These are phyloP conservation scores for Ganoderma meredithae DNA, from an alignment of 1,284 basidiomycete species.

Conservation along the genomic window DNA sequence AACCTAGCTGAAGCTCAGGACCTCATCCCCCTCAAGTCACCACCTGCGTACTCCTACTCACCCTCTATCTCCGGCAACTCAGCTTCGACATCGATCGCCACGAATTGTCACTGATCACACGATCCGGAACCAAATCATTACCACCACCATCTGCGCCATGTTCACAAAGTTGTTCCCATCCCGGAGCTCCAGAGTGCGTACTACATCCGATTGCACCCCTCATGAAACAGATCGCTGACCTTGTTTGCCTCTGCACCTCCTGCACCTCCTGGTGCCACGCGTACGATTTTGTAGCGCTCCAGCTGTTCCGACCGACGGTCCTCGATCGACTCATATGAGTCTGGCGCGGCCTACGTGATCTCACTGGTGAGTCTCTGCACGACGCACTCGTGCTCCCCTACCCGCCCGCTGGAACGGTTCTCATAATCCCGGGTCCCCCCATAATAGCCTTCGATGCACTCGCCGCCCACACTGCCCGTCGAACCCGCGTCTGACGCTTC, in stretches of 20 bases:
- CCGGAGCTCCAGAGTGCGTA: constrained; percentile 29
- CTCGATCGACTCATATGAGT: constrained; percentile 27
- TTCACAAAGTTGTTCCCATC: constrained; percentile 30
- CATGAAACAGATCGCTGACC: neutral
- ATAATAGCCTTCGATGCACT: constrained; percentile 10
- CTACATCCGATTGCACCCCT: neutral
- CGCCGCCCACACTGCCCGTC: constrained; percentile 5
- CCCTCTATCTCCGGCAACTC: neutral
- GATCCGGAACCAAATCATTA: neutral
- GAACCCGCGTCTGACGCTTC: neutral
- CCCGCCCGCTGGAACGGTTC: no score
- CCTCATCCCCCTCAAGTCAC: neutral
- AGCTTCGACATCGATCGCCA: neutral
- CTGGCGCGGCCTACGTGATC: constrained; percentile 27
- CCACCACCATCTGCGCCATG: constrained; percentile 15
- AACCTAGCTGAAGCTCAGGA: neutral
- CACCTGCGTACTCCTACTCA: neutral
- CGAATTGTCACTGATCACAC: neutral
- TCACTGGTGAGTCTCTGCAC: constrained; percentile 22
- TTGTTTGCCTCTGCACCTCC: neutral
- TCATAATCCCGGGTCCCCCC: neutral
- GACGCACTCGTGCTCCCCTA: neutral
- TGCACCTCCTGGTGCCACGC: neutral
- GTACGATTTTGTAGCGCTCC: constrained; percentile 19
- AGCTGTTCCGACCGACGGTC: constrained; percentile 20